Percentiles rank a stretch among this genome's conserved stretches.
Evolutionary conservation across 768 basidiomycete genomes (phyloP).

Genomic region (Trametes coccinea): DNA sequence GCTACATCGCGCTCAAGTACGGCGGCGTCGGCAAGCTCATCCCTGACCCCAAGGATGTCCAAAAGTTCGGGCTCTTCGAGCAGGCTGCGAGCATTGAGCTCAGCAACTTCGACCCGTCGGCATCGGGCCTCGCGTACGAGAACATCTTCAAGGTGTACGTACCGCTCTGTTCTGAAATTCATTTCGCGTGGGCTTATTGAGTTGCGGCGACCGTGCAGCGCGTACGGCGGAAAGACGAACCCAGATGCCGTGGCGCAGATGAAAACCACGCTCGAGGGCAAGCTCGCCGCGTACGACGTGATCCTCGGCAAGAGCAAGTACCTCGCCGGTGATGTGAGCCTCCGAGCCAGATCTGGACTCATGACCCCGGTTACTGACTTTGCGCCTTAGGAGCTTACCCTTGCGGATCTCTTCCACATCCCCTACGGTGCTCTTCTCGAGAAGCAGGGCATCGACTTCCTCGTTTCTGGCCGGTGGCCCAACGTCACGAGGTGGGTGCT

Average conservation of each 20-base stretch:
- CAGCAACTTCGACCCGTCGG: slow-evolving; percentile 54
- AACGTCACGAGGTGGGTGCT: slow-evolving; percentile 45
- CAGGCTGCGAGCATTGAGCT: slow-evolving; percentile 49
- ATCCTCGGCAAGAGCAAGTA: slow-evolving; percentile 59
- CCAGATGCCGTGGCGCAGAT: slow-evolving; percentile 35
- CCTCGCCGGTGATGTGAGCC: slow-evolving; percentile 41
- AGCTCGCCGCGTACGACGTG: slow-evolving; percentile 54
- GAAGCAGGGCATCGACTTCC: slow-evolving; percentile 28
- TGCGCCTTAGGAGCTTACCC: slow-evolving; percentile 43
- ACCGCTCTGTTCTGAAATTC: background rate
- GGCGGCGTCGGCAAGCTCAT: slow-evolving; percentile 48
- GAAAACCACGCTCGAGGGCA: slow-evolving; percentile 36
- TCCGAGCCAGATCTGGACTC: background rate
- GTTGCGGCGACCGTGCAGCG: background rate
- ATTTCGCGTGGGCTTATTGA: slow-evolving; percentile 23
- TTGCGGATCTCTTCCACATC: slow-evolving; percentile 61
- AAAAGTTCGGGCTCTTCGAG: slow-evolving; percentile 42
- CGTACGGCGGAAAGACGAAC: slow-evolving; percentile 24
- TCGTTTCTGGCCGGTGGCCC: slow-evolving; percentile 37
- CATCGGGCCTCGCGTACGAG: slow-evolving; percentile 44
- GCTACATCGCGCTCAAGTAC: slow-evolving; percentile 60
- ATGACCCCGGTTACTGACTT: background rate
- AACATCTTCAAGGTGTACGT: slow-evolving; percentile 46
- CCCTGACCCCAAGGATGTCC: slow-evolving; percentile 39
- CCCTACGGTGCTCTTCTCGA: slow-evolving; percentile 42